Evolutionary conservation across 177 flowering plant genomes (phyloP), one percentile per base, ranked within the genome.

Genomic region (Telopea speciosissima): DNA sequence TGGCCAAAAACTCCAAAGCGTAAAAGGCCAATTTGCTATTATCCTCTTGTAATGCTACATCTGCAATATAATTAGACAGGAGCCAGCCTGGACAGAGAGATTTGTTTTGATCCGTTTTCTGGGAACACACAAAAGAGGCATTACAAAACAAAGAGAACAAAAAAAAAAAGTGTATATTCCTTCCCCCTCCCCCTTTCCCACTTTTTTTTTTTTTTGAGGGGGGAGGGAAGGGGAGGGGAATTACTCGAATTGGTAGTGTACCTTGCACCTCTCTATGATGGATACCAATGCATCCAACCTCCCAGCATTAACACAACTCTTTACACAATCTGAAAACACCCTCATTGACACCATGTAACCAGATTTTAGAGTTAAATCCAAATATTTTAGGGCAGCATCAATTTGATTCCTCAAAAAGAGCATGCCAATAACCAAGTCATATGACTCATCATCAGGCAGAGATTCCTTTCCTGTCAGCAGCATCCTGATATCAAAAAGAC

Each of bases 261-360:
- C 98, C 99, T 96, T 93, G 88, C 98, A 96, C 80, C 79, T 91
- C 78, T 89, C 96, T 65, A 96, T 89, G 70, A 93, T 81, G 24
- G 91, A 82, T 52, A 85, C 86, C 89, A 93, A 78, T 14, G 85
- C 80, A 81, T 93, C 98, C 70, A 88, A 83, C 81, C 88, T 90
- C 67, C 90, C 83, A 56, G 81, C 77, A 40, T 52, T 70, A 63
- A 89, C 82, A 81, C 94, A 96, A 69, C 83, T 82, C 13, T 56
- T 10, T 28, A 91, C 89, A 77, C 95, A 91, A 1, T 82, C 85
- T 60, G 64, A 62, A 70, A 96, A 96, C 58, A 83, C 87, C 58
- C 61, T 75, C 80, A 77, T 77, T 16, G 96, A 87, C 72, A 96
- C 68, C 83, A 76, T 82, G 73, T 81, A 77, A 71, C 95, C 96